Base-by-base conservation (phyloP, 306 rosid species). In the Quercus alba region DNA sequence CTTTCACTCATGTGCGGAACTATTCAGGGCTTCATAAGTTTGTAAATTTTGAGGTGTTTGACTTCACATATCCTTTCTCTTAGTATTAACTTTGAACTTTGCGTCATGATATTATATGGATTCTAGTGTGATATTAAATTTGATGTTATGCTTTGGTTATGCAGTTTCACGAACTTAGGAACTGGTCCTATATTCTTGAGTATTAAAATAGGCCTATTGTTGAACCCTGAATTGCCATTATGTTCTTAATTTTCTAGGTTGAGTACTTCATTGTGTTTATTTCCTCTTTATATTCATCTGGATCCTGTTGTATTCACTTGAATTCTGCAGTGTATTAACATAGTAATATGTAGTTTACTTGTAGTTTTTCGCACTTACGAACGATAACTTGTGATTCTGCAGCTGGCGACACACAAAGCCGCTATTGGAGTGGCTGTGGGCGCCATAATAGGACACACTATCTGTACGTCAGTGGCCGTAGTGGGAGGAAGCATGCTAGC, bases 401-500 rank as follows among this genome's bases (percentile, higher is more conserved):
- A 96, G 99, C 91, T 96, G 77, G 99, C 98, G 3, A 96, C 99
- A 66, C 99, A 96, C 91, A 96, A 96, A 78, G 93, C 93, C 66
- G 99, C 99, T 20, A 12, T 96, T 6, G 98, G 99, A 78, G 99
- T 96, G 79, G 99, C 99, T 19, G 73, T 86, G 28, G 99, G 99
- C 77, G 99, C 98, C 28, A 89, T 89, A 54, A n/a, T 96, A 56
- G 99, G 99, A 41, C 99, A 96, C 89, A 90, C 99, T 30, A 85
- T 96, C 77, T 96, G 99, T 77, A 96, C 99, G 30, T 96, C 99
- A 18, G 78, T 95, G 76, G 99, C 99, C 19, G 99, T 95, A 67
- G 90, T 95, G 46, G 94, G 99, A 75, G 99, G 99, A 78, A 96
- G 99, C 89, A 89, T 96, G 93, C 81, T 96, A 84, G 99, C 99